Base-by-base conservation (phyloP, 2,329 filamentous ascomycete species). In the Zasmidium citrigriseum region DNA sequence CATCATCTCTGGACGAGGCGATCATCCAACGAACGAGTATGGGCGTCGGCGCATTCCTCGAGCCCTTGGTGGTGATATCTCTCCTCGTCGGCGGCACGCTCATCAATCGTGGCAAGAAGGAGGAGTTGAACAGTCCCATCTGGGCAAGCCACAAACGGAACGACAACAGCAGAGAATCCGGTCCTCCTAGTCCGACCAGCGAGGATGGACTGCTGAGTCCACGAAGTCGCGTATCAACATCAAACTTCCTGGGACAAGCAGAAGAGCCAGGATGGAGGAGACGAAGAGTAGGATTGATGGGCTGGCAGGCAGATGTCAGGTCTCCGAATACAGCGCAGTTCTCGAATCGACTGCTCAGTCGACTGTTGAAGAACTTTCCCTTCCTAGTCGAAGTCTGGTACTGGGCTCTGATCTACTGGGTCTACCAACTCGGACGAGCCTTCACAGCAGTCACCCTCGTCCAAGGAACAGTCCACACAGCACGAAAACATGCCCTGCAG, bases 341-440 rank as follows among this genome's bases (percentile, higher is more conserved):
- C 67, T 79, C 82, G 62, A 80, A 83, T 60, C 82, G 83, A 48
- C 73, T 87, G 12, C 76, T 89, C 52, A 89, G 86, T 69, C 80
- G 87, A 3, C 65, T 91, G 34, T 79, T 91, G 14, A 80, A 80
- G 57, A 87, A 84, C 68, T 85, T 89, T 64, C 89, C 89, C 0
- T 91, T 91, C 69, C 72, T 91, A 24, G 86, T 86, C 1, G 89
- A 91, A 73, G 87, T 84, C 44, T 91, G 88, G 87, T 91, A 91
- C 67, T 91, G 88, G 88, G 84, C 86, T 2, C 75, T 90, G 62
- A 86, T 91, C 52, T 49, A 51, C 29, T 50, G 54, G 54, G 46
- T 89, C 25, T 91, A 91, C 71, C 89, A 91, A 73, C 75, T 91
- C 12, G 88, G 87, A 22, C 86, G 89, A 55, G 89, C 88, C 21